A percentile compares a stretch with the other conserved stretches of the same genome.
Conservation (phyloP, 2,329 filamentous ascomycete genomes). For the Cordyceps cicadae region DNA sequence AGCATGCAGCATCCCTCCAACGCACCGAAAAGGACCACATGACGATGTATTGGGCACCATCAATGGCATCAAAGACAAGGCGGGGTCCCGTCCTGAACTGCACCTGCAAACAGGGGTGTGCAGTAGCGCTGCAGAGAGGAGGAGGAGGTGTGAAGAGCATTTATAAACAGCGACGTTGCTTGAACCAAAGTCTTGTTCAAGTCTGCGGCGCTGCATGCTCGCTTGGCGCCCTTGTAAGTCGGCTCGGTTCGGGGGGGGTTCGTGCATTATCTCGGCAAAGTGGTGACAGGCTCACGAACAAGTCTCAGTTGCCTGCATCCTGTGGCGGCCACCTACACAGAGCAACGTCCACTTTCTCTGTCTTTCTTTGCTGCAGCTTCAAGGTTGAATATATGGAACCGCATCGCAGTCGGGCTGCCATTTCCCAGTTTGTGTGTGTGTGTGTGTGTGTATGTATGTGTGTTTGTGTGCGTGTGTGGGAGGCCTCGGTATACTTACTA, state of each 20-base stretch:
- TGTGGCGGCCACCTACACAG: background rate
- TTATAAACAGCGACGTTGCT: background rate
- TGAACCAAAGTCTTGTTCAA: background rate
- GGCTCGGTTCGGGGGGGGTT: too few relatives aligned
- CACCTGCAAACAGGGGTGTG: background rate
- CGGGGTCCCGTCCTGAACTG: background rate
- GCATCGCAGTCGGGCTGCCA: background rate
- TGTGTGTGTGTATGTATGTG: too few relatives aligned
- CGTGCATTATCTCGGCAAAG: too few relatives aligned
- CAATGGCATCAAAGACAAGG: background rate
- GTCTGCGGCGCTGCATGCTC: background rate
- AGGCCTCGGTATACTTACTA: too few relatives aligned
- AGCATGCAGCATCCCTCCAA: background rate
- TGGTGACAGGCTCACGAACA: background rate
- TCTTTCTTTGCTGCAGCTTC: background rate
- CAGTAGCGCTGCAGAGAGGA: background rate
- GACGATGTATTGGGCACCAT: constrained; percentile 3
- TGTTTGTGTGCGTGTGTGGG: too few relatives aligned
- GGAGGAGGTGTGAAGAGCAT: background rate
- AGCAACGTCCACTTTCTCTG: background rate
- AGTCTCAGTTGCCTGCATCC: background rate
- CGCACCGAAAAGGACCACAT: background rate
- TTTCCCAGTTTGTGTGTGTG: background rate
- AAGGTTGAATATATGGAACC: background rate
- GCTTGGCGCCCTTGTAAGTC: background rate